Conservation (phyloP, 2,329 filamentous ascomycete genomes). For the Diaporthe longicolla region DNA sequence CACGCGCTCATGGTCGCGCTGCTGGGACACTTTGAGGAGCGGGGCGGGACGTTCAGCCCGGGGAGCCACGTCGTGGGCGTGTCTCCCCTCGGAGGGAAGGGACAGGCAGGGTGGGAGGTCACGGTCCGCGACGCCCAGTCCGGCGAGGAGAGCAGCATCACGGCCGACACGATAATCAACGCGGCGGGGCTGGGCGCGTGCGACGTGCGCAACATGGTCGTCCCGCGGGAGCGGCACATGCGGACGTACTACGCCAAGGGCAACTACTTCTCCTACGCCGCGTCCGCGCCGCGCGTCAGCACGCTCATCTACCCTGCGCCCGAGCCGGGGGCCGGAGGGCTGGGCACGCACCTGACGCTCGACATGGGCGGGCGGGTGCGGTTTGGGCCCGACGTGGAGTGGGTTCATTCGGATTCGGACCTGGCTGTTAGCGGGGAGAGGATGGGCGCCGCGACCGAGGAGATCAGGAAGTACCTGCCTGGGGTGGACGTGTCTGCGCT, state of each 20-base stretch:
- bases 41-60: constrained; percentile 81
- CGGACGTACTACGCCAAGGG: constrained; percentile 90
- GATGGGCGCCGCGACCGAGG: constrained; percentile 76
- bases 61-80: constrained; percentile 75
- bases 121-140: constrained; percentile 62
- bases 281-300: constrained; percentile 72
- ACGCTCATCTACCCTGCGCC: constrained; percentile 92
- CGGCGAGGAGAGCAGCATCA: constrained; percentile 71
- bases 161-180: constrained; percentile 84
- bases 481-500: constrained; percentile 76
- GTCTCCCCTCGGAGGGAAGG: constrained; percentile 64
- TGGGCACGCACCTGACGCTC: constrained; percentile 94
- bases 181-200: constrained; percentile 86
- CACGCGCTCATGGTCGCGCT: constrained; percentile 88
- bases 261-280: constrained; percentile 89
- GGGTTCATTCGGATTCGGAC: constrained; percentile 81
- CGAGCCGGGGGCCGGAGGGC: constrained; percentile 82
- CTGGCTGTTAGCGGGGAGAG: constrained; percentile 76
- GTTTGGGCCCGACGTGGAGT: constrained; percentile 96
- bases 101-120: constrained; percentile 77
- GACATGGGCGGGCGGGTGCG: constrained; percentile 87
- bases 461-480: constrained; percentile 86
- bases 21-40: constrained; percentile 81
- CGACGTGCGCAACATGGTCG: constrained; percentile 84
- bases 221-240: constrained; percentile 68